These are phyloP conservation scores for Platismatia glauca DNA, from an alignment of 495 filamentous ascomycete species.

Conservation along the genomic window DNA sequence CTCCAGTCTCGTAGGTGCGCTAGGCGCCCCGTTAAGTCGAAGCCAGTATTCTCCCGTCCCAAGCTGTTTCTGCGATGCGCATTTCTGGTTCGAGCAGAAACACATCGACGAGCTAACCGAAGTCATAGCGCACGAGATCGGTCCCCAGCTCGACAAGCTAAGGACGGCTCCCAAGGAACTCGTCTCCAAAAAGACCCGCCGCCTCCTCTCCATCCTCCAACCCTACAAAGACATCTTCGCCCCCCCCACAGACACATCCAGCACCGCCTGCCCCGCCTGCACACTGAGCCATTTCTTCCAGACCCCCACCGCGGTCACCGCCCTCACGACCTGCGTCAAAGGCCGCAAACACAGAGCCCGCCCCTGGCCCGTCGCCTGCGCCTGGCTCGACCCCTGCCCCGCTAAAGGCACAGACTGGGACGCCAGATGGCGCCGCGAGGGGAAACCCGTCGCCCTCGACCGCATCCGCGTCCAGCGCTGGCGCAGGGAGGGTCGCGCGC, in stretches of 20 bases:
- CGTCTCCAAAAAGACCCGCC: background rate
- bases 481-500: background rate
- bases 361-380: background rate
- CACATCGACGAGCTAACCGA: background rate
- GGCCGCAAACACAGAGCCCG: slow-evolving; percentile 1
- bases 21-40: background rate
- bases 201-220: background rate
- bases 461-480: background rate
- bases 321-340: background rate
- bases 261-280: slow-evolving; percentile 6
- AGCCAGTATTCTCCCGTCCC: background rate
- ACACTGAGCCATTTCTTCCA: slow-evolving; percentile 1
- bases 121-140: slow-evolving; percentile 3
- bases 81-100: slow-evolving; percentile 5
- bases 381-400: slow-evolving; percentile 11
- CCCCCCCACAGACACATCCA: background rate
- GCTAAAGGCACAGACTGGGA: slow-evolving; percentile 1
- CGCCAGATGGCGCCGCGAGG: background rate
- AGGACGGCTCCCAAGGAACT: background rate
- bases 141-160: slow-evolving; percentile 5
- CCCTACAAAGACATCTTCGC: slow-evolving; percentile 3
- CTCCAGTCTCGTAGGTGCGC: background rate
- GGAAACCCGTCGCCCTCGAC: background rate
- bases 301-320: background rate
- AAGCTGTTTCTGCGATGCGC: background rate